Conservation (phyloP, 257 asterid genomes). For the Solanum piurae region DNA sequence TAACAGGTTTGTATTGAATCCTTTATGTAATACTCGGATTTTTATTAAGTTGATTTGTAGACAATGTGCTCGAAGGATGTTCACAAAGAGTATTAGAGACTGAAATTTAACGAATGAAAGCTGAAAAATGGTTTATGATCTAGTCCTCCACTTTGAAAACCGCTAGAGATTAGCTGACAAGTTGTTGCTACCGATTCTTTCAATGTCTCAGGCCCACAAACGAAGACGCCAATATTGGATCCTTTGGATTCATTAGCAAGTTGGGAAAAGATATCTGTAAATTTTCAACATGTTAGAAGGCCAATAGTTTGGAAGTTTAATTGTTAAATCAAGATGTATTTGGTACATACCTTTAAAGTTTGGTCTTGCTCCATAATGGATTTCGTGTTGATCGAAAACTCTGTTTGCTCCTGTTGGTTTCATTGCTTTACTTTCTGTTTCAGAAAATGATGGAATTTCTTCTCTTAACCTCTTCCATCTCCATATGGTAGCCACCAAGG, state of each 20-base stretch:
- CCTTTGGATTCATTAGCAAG: conserved; percentile 38
- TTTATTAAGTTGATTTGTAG: not conserved
- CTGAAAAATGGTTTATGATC: conserved; percentile 32
- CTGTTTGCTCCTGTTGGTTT: conserved; percentile 25
- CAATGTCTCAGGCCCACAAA: conserved; percentile 78
- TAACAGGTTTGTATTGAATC: not conserved
- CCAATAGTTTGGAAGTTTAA: not conserved
- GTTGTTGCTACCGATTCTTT: conserved; percentile 53
- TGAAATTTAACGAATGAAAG: conserved; percentile 71
- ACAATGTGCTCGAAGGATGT: not conserved
- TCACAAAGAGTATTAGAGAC: conserved; percentile 23
- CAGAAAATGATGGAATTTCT: conserved; percentile 21
- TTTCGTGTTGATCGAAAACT: conserved; percentile 37
- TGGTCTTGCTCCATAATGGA: conserved; percentile 75
- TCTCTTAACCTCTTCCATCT: conserved; percentile 40
- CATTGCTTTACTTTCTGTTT: conserved; percentile 10
- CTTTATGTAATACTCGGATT: not conserved
- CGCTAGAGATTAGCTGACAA: conserved; percentile 19
- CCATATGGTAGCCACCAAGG: conserved; percentile 24
- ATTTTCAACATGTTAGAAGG: conserved; percentile 1
- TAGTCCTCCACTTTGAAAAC: conserved; percentile 10
- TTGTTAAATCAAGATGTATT: not conserved
- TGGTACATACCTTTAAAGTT: conserved; percentile 49
- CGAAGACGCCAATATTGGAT: conserved; percentile 55
- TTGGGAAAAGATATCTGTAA: conserved; percentile 41